phyloP scores from a whole-genome alignment of 495 filamentous ascomycete species.

The Talaromyces stipitatus region DNA sequence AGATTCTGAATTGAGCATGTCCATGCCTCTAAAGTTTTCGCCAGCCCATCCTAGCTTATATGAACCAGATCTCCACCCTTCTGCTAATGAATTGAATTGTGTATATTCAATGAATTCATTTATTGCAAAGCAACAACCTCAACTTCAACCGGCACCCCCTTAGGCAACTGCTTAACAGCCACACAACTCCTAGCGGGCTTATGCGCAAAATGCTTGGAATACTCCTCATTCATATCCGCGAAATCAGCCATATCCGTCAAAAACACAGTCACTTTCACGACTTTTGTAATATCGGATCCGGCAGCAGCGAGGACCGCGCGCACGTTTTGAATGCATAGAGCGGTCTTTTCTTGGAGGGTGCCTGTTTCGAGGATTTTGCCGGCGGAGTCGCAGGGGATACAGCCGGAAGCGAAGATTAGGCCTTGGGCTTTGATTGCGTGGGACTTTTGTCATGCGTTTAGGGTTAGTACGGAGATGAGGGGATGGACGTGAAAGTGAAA shows the following conservation, averaged over 20 bases:
- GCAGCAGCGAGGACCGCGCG: slow-evolving; percentile 68
- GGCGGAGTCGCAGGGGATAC: slow-evolving; percentile 72
- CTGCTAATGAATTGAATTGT: too few species aligned
- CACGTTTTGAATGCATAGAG: slow-evolving; percentile 68
- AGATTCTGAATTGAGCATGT: too few species aligned
- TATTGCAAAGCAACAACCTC: slow-evolving; percentile 67
- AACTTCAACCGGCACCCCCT: slow-evolving; percentile 87
- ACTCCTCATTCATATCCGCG: slow-evolving; percentile 78
- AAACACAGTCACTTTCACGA: slow-evolving; percentile 75
- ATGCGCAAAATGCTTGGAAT: slow-evolving; percentile 78
- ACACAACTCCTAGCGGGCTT: slow-evolving; percentile 93
- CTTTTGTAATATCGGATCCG: slow-evolving; percentile 63
- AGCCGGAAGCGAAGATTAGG: slow-evolving; percentile 86
- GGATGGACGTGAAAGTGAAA: slow-evolving; percentile 3
- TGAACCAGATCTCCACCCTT: too few species aligned
- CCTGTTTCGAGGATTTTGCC: slow-evolving; percentile 65
- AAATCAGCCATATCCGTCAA: slow-evolving; percentile 81
- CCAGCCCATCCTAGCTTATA: too few species aligned
- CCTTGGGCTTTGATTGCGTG: slow-evolving; percentile 81
- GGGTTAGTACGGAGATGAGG: neutral
- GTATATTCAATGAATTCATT: too few species aligned
- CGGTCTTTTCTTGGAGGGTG: slow-evolving; percentile 68
- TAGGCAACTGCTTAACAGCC: slow-evolving; percentile 81
- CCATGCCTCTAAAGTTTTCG: too few species aligned
- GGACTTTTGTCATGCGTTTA: slow-evolving; percentile 44